Evolutionary conservation across 306 rosid species (phyloP).

Genomic region (Prunus mira): DNA sequence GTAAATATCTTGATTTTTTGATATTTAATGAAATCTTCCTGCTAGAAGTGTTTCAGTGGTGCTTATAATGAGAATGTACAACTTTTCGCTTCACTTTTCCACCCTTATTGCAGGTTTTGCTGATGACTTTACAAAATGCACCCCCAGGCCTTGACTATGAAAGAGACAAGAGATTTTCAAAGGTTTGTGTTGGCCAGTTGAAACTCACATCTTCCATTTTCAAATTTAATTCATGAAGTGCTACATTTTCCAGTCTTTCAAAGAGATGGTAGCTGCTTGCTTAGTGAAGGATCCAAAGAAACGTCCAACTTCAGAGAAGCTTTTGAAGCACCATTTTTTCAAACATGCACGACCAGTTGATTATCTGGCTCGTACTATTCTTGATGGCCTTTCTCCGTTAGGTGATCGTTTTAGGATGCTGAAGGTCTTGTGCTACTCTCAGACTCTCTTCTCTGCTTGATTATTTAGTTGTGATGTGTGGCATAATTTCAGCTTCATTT

Average conservation of each 20-base stretch:
- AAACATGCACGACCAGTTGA: slow-evolving; percentile 68
- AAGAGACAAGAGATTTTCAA: slow-evolving; percentile 92
- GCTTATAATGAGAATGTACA: slow-evolving; percentile 19
- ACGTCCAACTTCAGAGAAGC: slow-evolving; percentile 92
- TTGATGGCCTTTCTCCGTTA: slow-evolving; percentile 76
- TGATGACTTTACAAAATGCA: slow-evolving; percentile 96
- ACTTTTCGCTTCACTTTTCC: slow-evolving; percentile 11
- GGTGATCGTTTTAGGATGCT: slow-evolving; percentile 84
- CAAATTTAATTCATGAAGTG: slow-evolving; percentile 26
- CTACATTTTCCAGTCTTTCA: slow-evolving; percentile 70
- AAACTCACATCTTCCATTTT: slow-evolving; percentile 21
- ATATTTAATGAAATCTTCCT: slow-evolving; percentile 12
- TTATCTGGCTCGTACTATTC: slow-evolving; percentile 64
- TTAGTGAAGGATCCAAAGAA: slow-evolving; percentile 98
- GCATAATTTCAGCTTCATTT: slow-evolving; percentile 11
- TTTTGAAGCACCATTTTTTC: slow-evolving; percentile 82
- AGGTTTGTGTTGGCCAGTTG: slow-evolving; percentile 59
- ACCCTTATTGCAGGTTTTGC: slow-evolving; percentile 70
- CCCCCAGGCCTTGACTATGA: slow-evolving; percentile 99
- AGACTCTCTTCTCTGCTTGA: slow-evolving; percentile 18
- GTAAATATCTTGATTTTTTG: slow-evolving; percentile 47
- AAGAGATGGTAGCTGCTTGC: slow-evolving; percentile 88
- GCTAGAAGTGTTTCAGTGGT: slow-evolving; percentile 4
- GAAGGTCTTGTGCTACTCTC: slow-evolving; percentile 58
- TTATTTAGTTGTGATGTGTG: not conserved